Conservation (phyloP, 2,329 filamentous ascomycete genomes). For the Cryphonectria japonica region DNA sequence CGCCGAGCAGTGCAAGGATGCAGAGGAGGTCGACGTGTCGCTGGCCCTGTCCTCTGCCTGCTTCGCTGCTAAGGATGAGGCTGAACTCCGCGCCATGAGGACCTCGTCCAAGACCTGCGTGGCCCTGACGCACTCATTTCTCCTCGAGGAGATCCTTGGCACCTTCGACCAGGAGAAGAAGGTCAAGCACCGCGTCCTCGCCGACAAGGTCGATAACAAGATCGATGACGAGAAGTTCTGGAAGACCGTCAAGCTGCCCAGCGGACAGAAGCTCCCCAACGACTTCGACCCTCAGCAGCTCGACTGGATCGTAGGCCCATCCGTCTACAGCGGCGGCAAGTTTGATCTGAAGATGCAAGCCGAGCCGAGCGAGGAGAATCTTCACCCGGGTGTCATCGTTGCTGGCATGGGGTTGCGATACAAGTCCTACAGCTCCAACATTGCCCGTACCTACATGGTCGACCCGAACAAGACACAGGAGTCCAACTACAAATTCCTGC, state of each 20-base stretch:
- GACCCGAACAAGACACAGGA: constrained; percentile 97
- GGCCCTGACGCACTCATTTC: constrained; percentile 92
- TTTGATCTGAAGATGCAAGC: constrained; percentile 85
- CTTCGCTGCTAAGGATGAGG: constrained; percentile 92
- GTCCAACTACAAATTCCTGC: constrained; percentile 86
- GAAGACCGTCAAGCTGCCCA: constrained; percentile 73
- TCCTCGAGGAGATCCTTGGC: constrained; percentile 97
- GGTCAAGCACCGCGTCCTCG: constrained; percentile 84
- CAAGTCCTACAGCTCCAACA: constrained; percentile 91
- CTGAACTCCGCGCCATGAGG: constrained; percentile 89
- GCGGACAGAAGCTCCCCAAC: constrained; percentile 74
- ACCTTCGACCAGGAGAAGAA: constrained; percentile 97
- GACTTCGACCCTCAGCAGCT: constrained; percentile 88
- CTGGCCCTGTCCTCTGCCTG: constrained; percentile 79
- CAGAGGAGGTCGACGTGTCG: constrained; percentile 87
- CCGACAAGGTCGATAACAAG: constrained; percentile 87
- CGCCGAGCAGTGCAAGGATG: constrained; percentile 76
- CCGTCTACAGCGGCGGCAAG: constrained; percentile 92
- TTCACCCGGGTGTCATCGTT: constrained; percentile 93
- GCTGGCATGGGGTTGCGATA: constrained; percentile 91
- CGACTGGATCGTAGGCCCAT: constrained; percentile 90
- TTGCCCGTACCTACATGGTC: constrained; percentile 92
- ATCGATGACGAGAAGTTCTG: constrained; percentile 95
- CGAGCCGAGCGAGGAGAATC: constrained; percentile 77
- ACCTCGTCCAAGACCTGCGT: constrained; percentile 94